Percentiles rank a stretch among this genome's conserved stretches.
Conservation (phyloP, 371 early-diverging fungal species). For the Saksenaea vasiformis region DNA sequence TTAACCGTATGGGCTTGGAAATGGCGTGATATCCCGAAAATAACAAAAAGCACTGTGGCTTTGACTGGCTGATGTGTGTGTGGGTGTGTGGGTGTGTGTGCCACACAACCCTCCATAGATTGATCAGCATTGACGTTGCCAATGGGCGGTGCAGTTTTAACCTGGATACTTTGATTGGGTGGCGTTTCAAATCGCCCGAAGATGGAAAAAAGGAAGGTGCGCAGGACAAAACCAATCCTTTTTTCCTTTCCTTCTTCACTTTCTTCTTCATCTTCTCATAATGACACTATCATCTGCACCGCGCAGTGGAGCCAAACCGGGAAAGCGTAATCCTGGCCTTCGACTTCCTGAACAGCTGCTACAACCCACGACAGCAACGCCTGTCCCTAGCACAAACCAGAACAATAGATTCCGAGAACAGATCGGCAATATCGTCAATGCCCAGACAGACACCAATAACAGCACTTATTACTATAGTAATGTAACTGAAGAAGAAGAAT, state of each 20-base stretch:
- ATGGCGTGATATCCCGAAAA: no score
- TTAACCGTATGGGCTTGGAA: no score
- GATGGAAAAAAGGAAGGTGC: constrained; percentile 5
- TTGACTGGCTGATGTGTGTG: no score
- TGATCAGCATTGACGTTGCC: no score
- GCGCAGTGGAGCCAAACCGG: neutral
- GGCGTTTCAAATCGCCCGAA: constrained; percentile 2
- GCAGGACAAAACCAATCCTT: neutral
- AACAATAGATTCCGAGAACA: constrained; percentile 33
- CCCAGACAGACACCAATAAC: constrained; percentile 15
- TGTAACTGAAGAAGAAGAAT: constrained; percentile 20
- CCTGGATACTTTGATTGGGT: neutral
- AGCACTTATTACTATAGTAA: constrained; percentile 1
- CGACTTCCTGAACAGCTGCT: constrained; percentile 22
- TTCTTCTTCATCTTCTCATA: neutral
- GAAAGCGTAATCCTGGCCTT: constrained; percentile 24
- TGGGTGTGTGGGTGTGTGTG: no score
- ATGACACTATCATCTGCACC: constrained; percentile 2
- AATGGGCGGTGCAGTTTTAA: no score
- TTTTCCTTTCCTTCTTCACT: neutral
- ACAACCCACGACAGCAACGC: constrained; percentile 18
- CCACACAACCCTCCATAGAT: no score
- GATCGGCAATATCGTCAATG: constrained; percentile 43
- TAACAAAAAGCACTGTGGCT: no score
- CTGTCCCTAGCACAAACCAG: neutral